Base-by-base conservation (phyloP, 805 yeast genomes). In the Zygoascus flipseniorum region DNA sequence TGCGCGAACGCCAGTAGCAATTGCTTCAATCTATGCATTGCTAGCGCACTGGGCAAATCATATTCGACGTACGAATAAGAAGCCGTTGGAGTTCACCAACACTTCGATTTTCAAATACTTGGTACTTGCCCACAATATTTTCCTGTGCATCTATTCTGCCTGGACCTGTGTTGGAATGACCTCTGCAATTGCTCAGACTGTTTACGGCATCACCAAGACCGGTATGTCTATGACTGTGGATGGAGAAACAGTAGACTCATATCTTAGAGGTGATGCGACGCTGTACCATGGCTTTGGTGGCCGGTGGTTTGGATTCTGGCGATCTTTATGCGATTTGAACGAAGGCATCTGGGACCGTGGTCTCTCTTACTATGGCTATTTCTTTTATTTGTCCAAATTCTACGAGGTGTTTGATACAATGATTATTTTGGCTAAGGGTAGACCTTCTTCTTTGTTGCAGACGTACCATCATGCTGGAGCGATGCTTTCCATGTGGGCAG, bases 391-490 rank as follows among this genome's bases (percentile, higher is more conserved):
- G 45, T 80, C 86, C 58, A 84, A 84, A 68, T 84, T 79, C 61
- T 84, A 84, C 63, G 89, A 84, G 67, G 83, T 84, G 44, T 60
- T 84, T 16, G 89, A 84, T 67, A 84, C 89, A 4, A 66, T 78
- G 37, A 80, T 84, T 59, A 84, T 84, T 53, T 71, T 84, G 52
- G 71, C 82, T 54, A 84, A 84, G 67, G 89, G 89, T 44, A 75
- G 76, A 64, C 84, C 81, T 14, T 78, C 85, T 13, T 78, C 84
- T 5, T 69, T 84, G 54, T 72, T 84, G 62, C 89, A 84, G 67
- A 79, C 85, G 54, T 84, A 84, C 69, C 89, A 84, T 65, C 89
- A 84, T 66, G 78, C 89, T 5, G 89, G 89, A 26, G 89, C 89
- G 48, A 84, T 84, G 81, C 71, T 84, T 68, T 82, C 86, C 55